Evolutionary conservation across 805 yeast genomes (phyloP).

Genomic region (Isabelozyma rhagii): DNA sequence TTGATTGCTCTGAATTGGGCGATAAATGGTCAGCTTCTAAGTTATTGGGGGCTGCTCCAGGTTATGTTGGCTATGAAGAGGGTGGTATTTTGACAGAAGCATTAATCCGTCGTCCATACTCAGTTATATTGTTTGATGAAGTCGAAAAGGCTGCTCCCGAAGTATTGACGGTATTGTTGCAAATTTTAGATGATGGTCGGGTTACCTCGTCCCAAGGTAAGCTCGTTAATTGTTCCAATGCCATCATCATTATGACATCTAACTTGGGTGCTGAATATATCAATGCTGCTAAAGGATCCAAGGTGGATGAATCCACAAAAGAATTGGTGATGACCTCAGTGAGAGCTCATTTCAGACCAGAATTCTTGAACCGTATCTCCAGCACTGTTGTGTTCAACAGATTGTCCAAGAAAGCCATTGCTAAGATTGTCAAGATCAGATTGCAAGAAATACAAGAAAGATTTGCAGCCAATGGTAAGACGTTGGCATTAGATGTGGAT

Average conservation of each 20-base stretch:
- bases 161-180: conserved; percentile 86
- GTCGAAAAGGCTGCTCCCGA: conserved; percentile 99
- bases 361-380: conserved; percentile 92
- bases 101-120: conserved; percentile 85
- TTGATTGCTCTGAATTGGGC: conserved; percentile 93
- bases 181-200: conserved; percentile 94
- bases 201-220: conserved; percentile 94
- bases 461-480: conserved; percentile 80
- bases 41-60: conserved; percentile 95
- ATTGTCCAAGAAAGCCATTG: conserved; percentile 84
- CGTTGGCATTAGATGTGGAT: conserved; percentile 67
- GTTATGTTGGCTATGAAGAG: conserved; percentile 91
- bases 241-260: conserved; percentile 93
- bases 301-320: conserved; percentile 65
- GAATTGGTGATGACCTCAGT: conserved; percentile 82
- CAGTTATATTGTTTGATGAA: conserved; percentile 95
- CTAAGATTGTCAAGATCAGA: conserved; percentile 86
- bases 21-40: conserved; percentile 96
- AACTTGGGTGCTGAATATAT: conserved; percentile 94
- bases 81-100: conserved; percentile 97
- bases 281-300: conserved; percentile 60
- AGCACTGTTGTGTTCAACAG: conserved; percentile 92
- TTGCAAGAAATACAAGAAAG: conserved; percentile 80
- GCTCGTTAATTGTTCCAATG: conserved; percentile 86
- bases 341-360: conserved; percentile 91